These are phyloP conservation scores for Ophiostoma triangulosporum DNA, from an alignment of 2,329 filamentous ascomycete genomes.

Conservation along the genomic window DNA sequence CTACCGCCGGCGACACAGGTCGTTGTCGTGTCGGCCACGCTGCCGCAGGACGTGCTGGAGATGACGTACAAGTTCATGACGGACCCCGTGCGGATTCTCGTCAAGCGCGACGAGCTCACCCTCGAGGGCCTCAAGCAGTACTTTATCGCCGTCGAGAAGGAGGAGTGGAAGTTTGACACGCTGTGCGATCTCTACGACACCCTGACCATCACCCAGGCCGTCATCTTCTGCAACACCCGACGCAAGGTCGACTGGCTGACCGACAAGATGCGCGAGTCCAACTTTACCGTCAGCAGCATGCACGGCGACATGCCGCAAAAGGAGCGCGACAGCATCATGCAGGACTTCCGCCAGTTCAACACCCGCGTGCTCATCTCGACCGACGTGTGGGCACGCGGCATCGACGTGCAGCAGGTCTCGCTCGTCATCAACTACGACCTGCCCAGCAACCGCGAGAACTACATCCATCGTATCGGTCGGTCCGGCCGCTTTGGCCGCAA, in stretches of 20 bases:
- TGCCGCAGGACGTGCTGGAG: conserved; percentile 94
- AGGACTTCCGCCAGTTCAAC: conserved; percentile 94
- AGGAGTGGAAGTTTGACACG: conserved; percentile 99
- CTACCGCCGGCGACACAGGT: conserved; percentile 94
- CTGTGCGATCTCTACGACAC: conserved; percentile 98
- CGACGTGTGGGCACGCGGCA: conserved; percentile 95
- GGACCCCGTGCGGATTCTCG: conserved; percentile 86
- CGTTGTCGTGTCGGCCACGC: conserved; percentile 92
- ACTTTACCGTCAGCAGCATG: conserved; percentile 98
- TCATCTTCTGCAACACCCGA: conserved; percentile 99
- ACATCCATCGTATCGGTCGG: conserved; percentile 95
- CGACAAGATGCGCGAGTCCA: conserved; percentile 97
- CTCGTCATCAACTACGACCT: conserved; percentile 99
- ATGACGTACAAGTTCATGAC: conserved; percentile 99
- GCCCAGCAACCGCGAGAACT: conserved; percentile 97
- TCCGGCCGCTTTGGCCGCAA: conserved; percentile 93
- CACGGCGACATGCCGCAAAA: conserved; percentile 99
- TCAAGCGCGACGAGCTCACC: conserved; percentile 97
- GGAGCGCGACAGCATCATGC: conserved; percentile 97
- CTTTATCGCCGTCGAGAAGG: conserved; percentile 98
- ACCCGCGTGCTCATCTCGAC: conserved; percentile 93
- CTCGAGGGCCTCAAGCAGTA: conserved; percentile 97
- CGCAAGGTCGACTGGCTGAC: conserved; percentile 99
- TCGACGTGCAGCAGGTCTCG: conserved; percentile 96
- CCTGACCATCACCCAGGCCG: conserved; percentile 93